Evolutionary conservation across 331 rosid species (phyloP).

Genomic region (Pyracantha coccinea): DNA sequence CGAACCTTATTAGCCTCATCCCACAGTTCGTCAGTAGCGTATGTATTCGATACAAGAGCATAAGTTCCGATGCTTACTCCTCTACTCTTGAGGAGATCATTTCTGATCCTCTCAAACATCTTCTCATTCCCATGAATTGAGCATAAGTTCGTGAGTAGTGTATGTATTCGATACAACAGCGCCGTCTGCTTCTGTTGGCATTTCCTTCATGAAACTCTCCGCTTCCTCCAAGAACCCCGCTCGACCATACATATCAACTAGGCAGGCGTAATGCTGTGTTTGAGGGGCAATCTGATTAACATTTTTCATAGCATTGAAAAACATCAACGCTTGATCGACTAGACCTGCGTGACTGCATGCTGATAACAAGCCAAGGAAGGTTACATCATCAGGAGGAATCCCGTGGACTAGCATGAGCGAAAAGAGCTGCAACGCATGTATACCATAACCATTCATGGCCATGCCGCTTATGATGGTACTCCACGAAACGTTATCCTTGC

Average conservation of each 20-base stretch:
- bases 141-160: too few relatives aligned
- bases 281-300: constrained; percentile 39
- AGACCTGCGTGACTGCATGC: constrained; percentile 74
- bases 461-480: constrained; percentile 61
- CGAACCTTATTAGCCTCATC: constrained; percentile 62
- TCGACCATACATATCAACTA: constrained; percentile 69
- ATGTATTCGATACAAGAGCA: constrained; percentile 63
- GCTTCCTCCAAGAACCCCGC: constrained; percentile 66
- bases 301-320: constrained; percentile 60
- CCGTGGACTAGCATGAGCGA: constrained; percentile 65
- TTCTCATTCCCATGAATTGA: constrained; percentile 57
- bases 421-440: constrained; percentile 41
- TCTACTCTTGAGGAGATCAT: constrained; percentile 23
- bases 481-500: constrained; percentile 69
- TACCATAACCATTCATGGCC: constrained; percentile 72
- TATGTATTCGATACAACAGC: too few relatives aligned
- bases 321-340: constrained; percentile 43
- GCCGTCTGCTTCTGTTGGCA: constrained; percentile 54
- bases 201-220: constrained; percentile 43
- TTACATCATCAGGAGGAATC: constrained; percentile 54
- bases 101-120: constrained; percentile 43
- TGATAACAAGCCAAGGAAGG: constrained; percentile 55
- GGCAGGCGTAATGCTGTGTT: constrained; percentile 49
- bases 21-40: constrained; percentile 62
- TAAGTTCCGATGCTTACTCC: constrained; percentile 47